Percentiles rank a stretch among this genome's conserved stretches.
Evolutionary conservation across 2,329 filamentous ascomycete genomes (phyloP).

Genomic region (Clonostachys rosea): DNA sequence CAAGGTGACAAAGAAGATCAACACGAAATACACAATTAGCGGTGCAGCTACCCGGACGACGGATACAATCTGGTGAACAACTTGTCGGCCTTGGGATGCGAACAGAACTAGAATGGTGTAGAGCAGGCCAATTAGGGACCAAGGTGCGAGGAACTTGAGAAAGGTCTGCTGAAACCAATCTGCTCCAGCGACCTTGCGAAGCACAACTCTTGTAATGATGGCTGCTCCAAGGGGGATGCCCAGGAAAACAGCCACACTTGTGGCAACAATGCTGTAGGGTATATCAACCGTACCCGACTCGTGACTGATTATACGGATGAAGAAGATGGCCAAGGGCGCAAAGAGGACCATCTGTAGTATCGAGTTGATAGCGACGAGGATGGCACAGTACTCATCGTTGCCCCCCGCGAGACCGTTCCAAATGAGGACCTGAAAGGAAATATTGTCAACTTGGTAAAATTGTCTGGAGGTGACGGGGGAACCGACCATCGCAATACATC

Average conservation of each 20-base stretch:
- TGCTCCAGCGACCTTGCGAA: constrained; percentile 50
- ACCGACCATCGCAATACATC: constrained; percentile 79
- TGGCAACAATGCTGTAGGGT: constrained; percentile 66
- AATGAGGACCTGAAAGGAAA: constrained; percentile 42
- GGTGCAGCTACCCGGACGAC: constrained; percentile 80
- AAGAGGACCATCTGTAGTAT: constrained; percentile 71
- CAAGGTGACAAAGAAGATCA: constrained; percentile 70
- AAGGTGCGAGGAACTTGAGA: constrained; percentile 64
- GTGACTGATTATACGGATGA: constrained; percentile 63
- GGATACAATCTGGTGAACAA: constrained; percentile 78
- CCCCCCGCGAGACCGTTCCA: constrained; percentile 71
- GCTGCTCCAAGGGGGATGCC: constrained; percentile 80
- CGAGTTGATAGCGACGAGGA: constrained; percentile 72
- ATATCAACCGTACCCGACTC: constrained; percentile 20
- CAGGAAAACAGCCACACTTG: constrained; percentile 78
- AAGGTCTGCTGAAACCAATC: constrained; percentile 66
- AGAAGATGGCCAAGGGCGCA: constrained; percentile 64
- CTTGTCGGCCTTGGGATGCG: constrained; percentile 71
- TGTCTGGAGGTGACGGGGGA: constrained; percentile 20
- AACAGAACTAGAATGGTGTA: constrained; percentile 88
- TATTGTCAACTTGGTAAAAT: neutral
- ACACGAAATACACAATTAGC: constrained; percentile 73
- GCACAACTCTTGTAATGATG: constrained; percentile 63
- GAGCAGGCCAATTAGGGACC: constrained; percentile 76
- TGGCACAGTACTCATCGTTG: constrained; percentile 77